These are phyloP conservation scores for Starmera dryadoides DNA, from an alignment of 805 yeast genomes.

Conservation along the genomic window DNA sequence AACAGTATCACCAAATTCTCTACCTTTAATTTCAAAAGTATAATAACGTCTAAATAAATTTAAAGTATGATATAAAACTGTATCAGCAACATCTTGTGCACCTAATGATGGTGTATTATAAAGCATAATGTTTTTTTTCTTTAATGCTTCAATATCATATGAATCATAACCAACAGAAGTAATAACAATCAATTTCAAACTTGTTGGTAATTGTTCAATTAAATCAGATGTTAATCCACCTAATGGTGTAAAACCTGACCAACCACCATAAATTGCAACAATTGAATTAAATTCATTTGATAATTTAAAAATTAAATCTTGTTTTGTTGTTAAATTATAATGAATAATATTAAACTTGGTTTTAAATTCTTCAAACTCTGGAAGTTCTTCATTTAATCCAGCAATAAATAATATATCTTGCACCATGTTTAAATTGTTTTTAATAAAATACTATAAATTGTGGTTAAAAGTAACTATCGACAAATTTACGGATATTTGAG, in stretches of 20 bases:
- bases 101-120: slow-evolving; percentile 40
- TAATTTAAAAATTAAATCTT: slow-evolving; percentile 32
- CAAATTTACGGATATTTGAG: not conserved
- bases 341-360: slow-evolving; percentile 29
- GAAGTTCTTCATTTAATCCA: slow-evolving; percentile 29
- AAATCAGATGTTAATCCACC: slow-evolving; percentile 44
- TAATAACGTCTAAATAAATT: slow-evolving; percentile 47
- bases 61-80: slow-evolving; percentile 48
- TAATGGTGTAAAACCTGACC: slow-evolving; percentile 44
- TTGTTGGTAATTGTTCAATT: slow-evolving; percentile 34
- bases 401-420: slow-evolving; percentile 32
- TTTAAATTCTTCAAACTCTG: slow-evolving; percentile 29
- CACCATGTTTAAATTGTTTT: not conserved
- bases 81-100: slow-evolving; percentile 59
- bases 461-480: not conserved
- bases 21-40: slow-evolving; percentile 24
- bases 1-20: slow-evolving; percentile 31
- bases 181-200: slow-evolving; percentile 39
- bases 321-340: slow-evolving; percentile 29
- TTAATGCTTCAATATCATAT: slow-evolving; percentile 36
- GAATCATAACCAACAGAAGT: slow-evolving; percentile 55
- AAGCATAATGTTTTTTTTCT: slow-evolving; percentile 31
- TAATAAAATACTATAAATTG: not conserved
- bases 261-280: slow-evolving; percentile 51
- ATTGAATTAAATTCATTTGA: slow-evolving; percentile 27